These are phyloP conservation scores for Apiospora marii DNA, from an alignment of 2,329 filamentous ascomycete genomes.

Conservation along the genomic window DNA sequence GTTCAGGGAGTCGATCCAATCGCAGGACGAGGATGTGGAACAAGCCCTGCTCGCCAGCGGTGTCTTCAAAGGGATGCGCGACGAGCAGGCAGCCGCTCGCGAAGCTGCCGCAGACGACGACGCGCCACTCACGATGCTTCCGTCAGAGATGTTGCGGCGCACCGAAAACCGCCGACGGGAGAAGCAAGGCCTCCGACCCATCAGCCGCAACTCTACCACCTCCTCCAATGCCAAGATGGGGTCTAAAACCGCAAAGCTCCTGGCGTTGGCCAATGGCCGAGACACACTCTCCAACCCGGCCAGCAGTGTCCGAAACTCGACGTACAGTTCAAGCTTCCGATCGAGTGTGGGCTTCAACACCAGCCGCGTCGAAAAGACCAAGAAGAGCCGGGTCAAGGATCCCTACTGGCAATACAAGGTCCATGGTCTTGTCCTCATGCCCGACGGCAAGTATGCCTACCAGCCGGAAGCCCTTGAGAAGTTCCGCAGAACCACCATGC, in stretches of 20 bases:
- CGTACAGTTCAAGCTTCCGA: conserved; percentile 44
- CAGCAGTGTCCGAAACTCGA: conserved; percentile 41
- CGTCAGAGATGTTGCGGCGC: conserved; percentile 35
- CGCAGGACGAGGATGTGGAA: conserved; percentile 36
- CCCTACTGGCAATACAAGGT: conserved; percentile 48
- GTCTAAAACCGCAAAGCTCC: conserved; percentile 42
- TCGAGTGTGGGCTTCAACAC: conserved; percentile 44
- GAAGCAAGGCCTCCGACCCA: conserved; percentile 36
- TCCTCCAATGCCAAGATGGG: conserved; percentile 35
- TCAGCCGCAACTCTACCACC: conserved; percentile 12
- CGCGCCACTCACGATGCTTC: conserved; percentile 28
- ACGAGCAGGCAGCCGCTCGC: conserved; percentile 38
- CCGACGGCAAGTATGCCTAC: conserved; percentile 61
- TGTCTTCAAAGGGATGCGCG: conserved; percentile 38
- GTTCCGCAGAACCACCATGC: conserved; percentile 31
- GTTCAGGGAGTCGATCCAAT: conserved; percentile 34
- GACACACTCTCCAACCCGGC: conserved; percentile 42
- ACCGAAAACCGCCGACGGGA: conserved; percentile 41
- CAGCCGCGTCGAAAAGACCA: conserved; percentile 41
- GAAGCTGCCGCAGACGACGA: conserved; percentile 34
- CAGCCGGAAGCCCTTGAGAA: conserved; percentile 58
- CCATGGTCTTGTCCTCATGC: conserved; percentile 56
- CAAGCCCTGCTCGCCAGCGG: conserved; percentile 40
- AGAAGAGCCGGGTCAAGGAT: conserved; percentile 38
- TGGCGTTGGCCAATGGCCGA: conserved; percentile 36